Evolutionary conservation across 805 yeast genomes (phyloP).

Genomic region (Yarrowia divulgata): DNA sequence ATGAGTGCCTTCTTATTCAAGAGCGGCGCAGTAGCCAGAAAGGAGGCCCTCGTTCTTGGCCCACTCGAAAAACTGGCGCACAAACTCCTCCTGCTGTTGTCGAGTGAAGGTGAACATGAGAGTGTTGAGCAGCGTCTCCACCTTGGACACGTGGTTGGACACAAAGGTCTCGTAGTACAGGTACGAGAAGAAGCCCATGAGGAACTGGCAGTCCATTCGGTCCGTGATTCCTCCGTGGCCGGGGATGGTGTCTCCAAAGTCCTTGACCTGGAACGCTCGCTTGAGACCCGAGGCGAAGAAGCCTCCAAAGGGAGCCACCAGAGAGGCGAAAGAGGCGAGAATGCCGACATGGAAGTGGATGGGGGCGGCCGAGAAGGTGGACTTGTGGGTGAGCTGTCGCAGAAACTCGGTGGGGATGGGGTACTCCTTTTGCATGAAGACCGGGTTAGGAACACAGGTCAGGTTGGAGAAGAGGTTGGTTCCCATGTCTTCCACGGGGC

Average conservation of each 20-base stretch:
- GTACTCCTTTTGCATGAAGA: constrained; percentile 81
- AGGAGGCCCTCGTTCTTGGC: constrained; percentile 34
- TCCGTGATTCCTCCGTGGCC: constrained; percentile 99
- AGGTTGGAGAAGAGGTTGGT: constrained; percentile 68
- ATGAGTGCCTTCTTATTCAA: constrained; percentile 19
- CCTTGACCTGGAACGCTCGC: constrained; percentile 94
- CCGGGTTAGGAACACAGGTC: constrained; percentile 84
- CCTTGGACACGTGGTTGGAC: constrained; percentile 62
- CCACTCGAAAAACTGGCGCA: constrained; percentile 59
- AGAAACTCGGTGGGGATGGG: constrained; percentile 71
- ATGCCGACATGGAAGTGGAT: constrained; percentile 87
- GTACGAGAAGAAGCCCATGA: constrained; percentile 96
- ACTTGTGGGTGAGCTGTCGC: constrained; percentile 57
- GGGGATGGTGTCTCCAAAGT: constrained; percentile 97
- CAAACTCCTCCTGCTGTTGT: constrained; percentile 68
- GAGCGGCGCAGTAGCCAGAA: constrained; percentile 11
- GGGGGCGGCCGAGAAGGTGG: constrained; percentile 73
- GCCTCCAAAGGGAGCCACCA: constrained; percentile 98
- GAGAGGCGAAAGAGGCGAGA: constrained; percentile 91
- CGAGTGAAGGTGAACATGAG: constrained; percentile 73
- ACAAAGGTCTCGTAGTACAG: constrained; percentile 92
- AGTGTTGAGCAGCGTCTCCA: constrained; percentile 76
- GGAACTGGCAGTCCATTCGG: constrained; percentile 95
- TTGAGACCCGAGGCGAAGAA: constrained; percentile 97
- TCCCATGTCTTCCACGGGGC: constrained; percentile 73